phyloP scores from a whole-genome alignment of 2,329 filamentous ascomycete genomes.

The Trichoderma sp. region DNA sequence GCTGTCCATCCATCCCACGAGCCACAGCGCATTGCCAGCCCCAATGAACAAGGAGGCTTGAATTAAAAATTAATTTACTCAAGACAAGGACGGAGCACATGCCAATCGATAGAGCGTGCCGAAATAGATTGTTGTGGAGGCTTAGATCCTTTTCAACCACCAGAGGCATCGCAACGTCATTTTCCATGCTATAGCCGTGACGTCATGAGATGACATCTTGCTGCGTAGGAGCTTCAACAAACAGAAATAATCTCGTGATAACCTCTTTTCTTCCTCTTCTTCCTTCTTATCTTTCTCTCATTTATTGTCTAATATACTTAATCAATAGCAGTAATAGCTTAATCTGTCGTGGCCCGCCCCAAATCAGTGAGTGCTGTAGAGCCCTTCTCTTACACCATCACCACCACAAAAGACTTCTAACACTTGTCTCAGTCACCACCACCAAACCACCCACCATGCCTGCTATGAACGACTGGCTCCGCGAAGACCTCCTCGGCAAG shows the following conservation, averaged over 20 bases:
- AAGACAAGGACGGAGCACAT: not conserved
- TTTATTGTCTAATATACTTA: not conserved
- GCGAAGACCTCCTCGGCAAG: constrained; percentile 28
- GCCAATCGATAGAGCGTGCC: not conserved
- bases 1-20: not conserved
- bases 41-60: constrained; percentile 6
- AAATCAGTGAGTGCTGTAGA: not conserved
- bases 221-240: not conserved
- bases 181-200: not conserved
- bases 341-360: not conserved
- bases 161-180: constrained; percentile 11
- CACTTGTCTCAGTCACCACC: not conserved
- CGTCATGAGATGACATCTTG: constrained; percentile 14
- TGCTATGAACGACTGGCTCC: constrained; percentile 27
- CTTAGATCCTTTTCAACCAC: not conserved
- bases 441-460: constrained; percentile 17
- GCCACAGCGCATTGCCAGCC: not conserved
- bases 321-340: not conserved
- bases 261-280: not conserved
- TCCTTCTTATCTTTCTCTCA: not conserved
- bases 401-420: not conserved
- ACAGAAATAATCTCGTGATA: not conserved
- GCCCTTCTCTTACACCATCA: not conserved
- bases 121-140: constrained; percentile 1
- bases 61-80: not conserved